Percentiles rank a stretch among this genome's conserved stretches.
Conservation (phyloP, 2,329 filamentous ascomycete genomes). For the Fusarium subglutinans region DNA sequence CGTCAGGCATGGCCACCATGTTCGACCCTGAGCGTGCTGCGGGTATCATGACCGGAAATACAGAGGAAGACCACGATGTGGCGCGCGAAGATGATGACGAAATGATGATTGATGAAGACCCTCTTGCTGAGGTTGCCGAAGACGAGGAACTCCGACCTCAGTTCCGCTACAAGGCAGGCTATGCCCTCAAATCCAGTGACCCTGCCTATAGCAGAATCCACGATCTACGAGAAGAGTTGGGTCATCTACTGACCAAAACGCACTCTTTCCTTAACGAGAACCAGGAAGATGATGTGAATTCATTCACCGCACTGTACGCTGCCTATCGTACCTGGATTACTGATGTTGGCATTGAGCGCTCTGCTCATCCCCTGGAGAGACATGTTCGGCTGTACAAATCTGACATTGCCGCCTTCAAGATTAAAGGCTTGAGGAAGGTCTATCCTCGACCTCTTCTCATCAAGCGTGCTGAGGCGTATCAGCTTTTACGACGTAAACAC, state of each 20-base stretch:
- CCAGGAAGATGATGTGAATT: constrained; percentile 94
- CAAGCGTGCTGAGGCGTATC: constrained; percentile 92
- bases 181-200: constrained; percentile 68
- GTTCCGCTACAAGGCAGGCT: constrained; percentile 90
- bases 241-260: constrained; percentile 81
- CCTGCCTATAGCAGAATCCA: constrained; percentile 81
- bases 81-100: constrained; percentile 59
- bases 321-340: constrained; percentile 97
- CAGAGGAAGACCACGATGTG: constrained; percentile 62
- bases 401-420: constrained; percentile 92
- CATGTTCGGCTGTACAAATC: constrained; percentile 85
- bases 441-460: constrained; percentile 94
- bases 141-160: constrained; percentile 86
- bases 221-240: constrained; percentile 80
- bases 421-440: constrained; percentile 88
- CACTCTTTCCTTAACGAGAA: constrained; percentile 84
- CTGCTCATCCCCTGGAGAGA: constrained; percentile 90
- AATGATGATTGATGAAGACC: constrained; percentile 58
- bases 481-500: constrained; percentile 91
- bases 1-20: constrained; percentile 88
- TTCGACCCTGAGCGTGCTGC: constrained; percentile 84
- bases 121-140: constrained; percentile 72
- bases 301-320: constrained; percentile 91
- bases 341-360: constrained; percentile 95
- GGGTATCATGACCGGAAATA: constrained; percentile 55